phyloP scores from a whole-genome alignment of 257 asterid species.

The Solanum chiquidenum region DNA sequence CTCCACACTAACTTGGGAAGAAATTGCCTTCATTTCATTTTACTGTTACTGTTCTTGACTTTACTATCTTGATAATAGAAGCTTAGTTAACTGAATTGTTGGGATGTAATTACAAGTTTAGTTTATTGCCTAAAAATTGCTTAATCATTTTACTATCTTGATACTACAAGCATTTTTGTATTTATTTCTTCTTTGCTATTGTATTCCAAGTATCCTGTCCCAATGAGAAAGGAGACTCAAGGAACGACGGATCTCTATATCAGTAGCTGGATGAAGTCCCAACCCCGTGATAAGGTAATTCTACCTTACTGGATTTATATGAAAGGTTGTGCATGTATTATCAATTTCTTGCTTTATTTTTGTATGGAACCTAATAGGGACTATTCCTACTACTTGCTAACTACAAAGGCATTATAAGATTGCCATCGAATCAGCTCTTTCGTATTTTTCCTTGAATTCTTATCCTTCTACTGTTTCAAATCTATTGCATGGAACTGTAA shows the following conservation, averaged over 20 bases:
- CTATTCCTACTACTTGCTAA: background rate
- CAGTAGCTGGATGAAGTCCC: constrained; percentile 74
- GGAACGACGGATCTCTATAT: constrained; percentile 70
- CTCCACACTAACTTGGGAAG: background rate
- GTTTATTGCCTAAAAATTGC: background rate
- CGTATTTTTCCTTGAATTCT: background rate
- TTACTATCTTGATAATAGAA: background rate
- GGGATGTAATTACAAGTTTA: background rate
- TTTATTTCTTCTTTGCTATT: background rate
- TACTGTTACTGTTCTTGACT: background rate
- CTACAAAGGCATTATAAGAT: background rate
- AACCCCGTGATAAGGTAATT: constrained; percentile 77
- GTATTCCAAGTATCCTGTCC: constrained; percentile 57
- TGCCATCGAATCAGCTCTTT: background rate
- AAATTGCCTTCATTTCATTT: background rate
- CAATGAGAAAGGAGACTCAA: constrained; percentile 58
- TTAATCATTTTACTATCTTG: background rate
- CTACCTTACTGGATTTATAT: background rate
- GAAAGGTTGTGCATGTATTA: background rate
- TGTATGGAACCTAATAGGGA: background rate
- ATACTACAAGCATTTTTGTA: background rate
- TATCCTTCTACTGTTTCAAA: background rate
- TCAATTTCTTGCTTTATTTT: background rate
- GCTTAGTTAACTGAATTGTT: background rate
- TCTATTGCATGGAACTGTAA: background rate